Evolutionary conservation across 2,329 filamentous ascomycete species (phyloP), one percentile per base, ranked within the genome.

Genomic region (Trichoderma brevicompactum): DNA sequence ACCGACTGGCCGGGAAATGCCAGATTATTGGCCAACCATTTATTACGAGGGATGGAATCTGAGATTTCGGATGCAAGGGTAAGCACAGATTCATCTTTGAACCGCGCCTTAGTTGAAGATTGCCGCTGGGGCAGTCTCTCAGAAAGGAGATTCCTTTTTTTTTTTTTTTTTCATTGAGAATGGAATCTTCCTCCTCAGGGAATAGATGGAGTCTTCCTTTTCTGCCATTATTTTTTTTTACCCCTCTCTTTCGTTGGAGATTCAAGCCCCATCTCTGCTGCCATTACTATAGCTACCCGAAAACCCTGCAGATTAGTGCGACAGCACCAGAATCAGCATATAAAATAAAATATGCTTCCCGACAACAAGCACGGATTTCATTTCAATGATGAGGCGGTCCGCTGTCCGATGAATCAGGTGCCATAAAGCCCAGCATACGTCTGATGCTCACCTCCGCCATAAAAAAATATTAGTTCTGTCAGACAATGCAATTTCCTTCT

Each of bases 11-110:
- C 9, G 60, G 32, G 8, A 13, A 17, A 23, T 15, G 5, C 38
- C 40, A 28, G 44, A 36, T 38, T 23, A 63, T 63, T 54, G 49
- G 60, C 32, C 40, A n/a, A 7, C 23, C 17, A 15, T 34, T 23
- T 28, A 54, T 54, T 44, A 46, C 48, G 28, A 63, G 60, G 60
- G 60, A 63, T 46, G 49, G 49, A 23, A 54, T 44, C 49, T 54
- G 9, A 63, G 60, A 63, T 63, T 53, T 34, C 6, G 8, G 17
- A 54, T 46, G 49, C 60, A 63, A 63, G 60, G 60, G 60, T 23
- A 28, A 8, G n/a, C 2, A 3, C 32, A 34, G 8, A 32, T 44
- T 62, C 28, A 40, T 28, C 49, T 63, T 52, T 34, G 19, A 34
- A 38, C 38, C 54, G 28, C 38, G 60, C 60, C 13, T 53, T 28